Base-by-base conservation (phyloP, 306 rosid species). In the Canavalia gladiata region DNA sequence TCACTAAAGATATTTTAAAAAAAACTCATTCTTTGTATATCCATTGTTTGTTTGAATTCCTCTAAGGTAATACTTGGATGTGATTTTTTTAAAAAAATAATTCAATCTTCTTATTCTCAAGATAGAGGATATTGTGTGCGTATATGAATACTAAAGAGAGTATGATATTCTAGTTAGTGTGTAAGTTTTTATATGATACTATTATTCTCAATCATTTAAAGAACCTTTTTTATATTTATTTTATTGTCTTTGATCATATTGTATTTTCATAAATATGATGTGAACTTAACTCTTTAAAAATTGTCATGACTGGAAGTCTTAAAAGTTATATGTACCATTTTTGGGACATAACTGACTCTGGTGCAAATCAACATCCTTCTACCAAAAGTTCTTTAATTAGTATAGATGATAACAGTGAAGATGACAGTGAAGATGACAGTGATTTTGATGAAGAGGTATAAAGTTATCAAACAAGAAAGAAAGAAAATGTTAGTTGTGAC, bases 31-130 rank as follows among this genome's bases (percentile, higher is more conserved):
- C 47, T 41, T 11, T 55, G 62, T 49, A 7, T 58, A 28, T 56
- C n/a, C 39, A 41, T 11, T 45, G n/a, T 46, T n/a, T 45, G 57
- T 58, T 55, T 45, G 35, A 78, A 68, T 68, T 70, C 64, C 72
- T 47, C 77, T 59, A 4, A 7, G 50, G 57, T 73, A 50, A 60
- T 59, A 42, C 30, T 3, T 9, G 3, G 68, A 63, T 25, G 30
- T 30, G 49, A 51, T 52, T 72, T 39, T 72, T 66, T 35, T 72
- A 51, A 66, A 13, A 6, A 31, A 46, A 41, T 11, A 55, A 18
- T 18, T 74, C 25, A 47, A n/a, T 33, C 47, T 47, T 60, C 1
- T 41, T n/a, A 30, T 46, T 60, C 72, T 80, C 7, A 50, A 71
- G 34, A 8, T 60, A 18, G 1, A 13, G 52, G 58, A 31, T 4